Percentiles rank a stretch among this genome's conserved stretches.
Conservation (phyloP, 495 filamentous ascomycete genomes). For the Talaromyces thailandensis region DNA sequence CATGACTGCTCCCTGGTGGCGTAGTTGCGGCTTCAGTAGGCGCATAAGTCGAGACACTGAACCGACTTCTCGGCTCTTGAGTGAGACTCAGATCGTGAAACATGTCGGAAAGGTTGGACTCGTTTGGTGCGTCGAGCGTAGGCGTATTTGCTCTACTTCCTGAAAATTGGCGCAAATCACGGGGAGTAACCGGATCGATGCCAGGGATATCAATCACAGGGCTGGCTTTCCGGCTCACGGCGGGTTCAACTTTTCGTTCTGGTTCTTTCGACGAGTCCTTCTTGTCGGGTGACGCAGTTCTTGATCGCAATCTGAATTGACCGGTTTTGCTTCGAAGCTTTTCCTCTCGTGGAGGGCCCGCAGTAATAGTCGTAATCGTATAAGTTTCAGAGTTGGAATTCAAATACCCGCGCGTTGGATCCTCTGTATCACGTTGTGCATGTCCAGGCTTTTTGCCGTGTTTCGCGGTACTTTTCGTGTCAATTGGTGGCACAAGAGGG, state of each 20-base stretch:
- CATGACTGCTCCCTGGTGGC: slow-evolving; percentile 31
- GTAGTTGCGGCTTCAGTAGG: slow-evolving; percentile 39
- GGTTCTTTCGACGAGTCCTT: not conserved
- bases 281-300: not conserved
- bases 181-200: not conserved
- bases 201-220: not conserved
- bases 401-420: not conserved
- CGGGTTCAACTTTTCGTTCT: not conserved
- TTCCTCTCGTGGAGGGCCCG: slow-evolving; percentile 12
- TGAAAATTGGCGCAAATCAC: not conserved
- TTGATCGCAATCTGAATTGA: not conserved
- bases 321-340: slow-evolving; percentile 1
- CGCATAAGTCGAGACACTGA: slow-evolving; percentile 67
- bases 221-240: not conserved
- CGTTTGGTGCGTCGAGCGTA: not conserved
- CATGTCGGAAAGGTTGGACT: not conserved
- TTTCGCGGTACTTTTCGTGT: slow-evolving; percentile 2
- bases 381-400: not conserved
- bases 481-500: slow-evolving; percentile 27
- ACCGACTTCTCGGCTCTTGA: slow-evolving; percentile 54
- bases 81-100: slow-evolving; percentile 18
- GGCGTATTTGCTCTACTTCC: not conserved
- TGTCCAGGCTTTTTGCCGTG: not conserved
- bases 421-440: not conserved
- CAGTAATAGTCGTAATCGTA: slow-evolving; percentile 31